These are phyloP conservation scores for Tylopilus balloui DNA, from an alignment of 768 basidiomycete species.

Conservation along the genomic window DNA sequence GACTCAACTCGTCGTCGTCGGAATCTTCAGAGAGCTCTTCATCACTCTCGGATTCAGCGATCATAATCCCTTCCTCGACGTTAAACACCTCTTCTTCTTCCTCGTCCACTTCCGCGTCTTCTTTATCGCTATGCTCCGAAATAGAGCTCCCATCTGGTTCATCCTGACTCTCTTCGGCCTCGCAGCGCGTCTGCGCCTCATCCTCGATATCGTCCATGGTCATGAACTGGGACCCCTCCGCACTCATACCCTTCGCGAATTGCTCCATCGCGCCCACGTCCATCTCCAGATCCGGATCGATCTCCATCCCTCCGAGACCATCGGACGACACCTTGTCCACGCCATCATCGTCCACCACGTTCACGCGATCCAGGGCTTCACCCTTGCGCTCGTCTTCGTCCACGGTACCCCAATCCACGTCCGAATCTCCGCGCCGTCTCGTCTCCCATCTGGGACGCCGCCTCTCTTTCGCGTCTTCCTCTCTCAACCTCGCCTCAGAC, in stretches of 20 bases:
- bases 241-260: conserved; percentile 51
- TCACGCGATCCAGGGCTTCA: conserved; percentile 9
- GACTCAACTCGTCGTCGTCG: conserved; percentile 32
- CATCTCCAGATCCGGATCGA: conserved; percentile 55
- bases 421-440: conserved; percentile 58
- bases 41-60: conserved; percentile 31
- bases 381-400: conserved; percentile 33
- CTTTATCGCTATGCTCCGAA: conserved; percentile 32
- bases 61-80: conserved; percentile 44
- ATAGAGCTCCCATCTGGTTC: conserved; percentile 22
- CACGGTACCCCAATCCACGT: conserved; percentile 61
- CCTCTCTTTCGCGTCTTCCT: conserved; percentile 27
- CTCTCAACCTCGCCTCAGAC: conserved; percentile 48
- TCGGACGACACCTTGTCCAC: conserved; percentile 30
- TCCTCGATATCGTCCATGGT: conserved; percentile 71
- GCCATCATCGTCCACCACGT: conserved; percentile 20
- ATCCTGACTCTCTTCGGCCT: conserved; percentile 42
- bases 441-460: conserved; percentile 42
- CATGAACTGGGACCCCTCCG: conserved; percentile 41
- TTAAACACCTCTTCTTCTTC: conserved; percentile 40
- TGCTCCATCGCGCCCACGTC: conserved; percentile 46
- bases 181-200: conserved; percentile 41
- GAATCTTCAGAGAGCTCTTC: conserved; percentile 28
- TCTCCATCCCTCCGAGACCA: conserved; percentile 51
- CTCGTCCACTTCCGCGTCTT: conserved; percentile 20